Conservation (phyloP, 2,329 filamentous ascomycete genomes). For the Coleophoma eucalyptorum region DNA sequence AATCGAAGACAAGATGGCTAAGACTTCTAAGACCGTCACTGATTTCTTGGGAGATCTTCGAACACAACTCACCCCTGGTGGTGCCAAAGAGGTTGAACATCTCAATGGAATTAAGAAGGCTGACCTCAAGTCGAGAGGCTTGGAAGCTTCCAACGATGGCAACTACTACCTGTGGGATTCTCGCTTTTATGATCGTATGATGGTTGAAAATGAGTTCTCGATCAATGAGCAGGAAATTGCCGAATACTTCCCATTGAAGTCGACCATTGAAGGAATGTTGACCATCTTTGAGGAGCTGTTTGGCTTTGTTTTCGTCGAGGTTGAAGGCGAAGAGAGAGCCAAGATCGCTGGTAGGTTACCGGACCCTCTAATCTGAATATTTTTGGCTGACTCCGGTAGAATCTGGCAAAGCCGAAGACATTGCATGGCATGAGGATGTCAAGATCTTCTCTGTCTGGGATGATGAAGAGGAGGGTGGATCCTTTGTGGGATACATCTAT, state of each 20-base stretch:
- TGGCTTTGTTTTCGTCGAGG: constrained; percentile 72
- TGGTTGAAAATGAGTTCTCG: constrained; percentile 76
- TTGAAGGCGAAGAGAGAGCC: constrained; percentile 60
- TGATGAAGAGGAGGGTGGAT: constrained; percentile 64
- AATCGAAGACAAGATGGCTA: constrained; percentile 85
- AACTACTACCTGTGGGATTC: constrained; percentile 83
- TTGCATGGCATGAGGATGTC: constrained; percentile 82
- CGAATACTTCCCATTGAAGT: constrained; percentile 77
- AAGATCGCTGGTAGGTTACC: constrained; percentile 20
- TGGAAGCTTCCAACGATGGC: constrained; percentile 51
- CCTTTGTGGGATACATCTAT: constrained; percentile 79
- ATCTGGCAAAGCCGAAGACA: constrained; percentile 31
- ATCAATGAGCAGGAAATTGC: constrained; percentile 78
- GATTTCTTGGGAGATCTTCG: constrained; percentile 71
- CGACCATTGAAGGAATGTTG: constrained; percentile 74
- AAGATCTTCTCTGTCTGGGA: constrained; percentile 81
- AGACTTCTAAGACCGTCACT: constrained; percentile 67
- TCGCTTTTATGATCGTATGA: constrained; percentile 74
- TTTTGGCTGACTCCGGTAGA: constrained; percentile 8
- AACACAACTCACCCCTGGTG: constrained; percentile 62
- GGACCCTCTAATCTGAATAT: not conserved
- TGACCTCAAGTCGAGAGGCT: constrained; percentile 56
- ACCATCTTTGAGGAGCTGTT: constrained; percentile 82
- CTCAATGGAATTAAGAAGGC: constrained; percentile 72
- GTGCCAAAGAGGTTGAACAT: constrained; percentile 64